Evolutionary conservation across 2,329 filamentous ascomycete species (phyloP).

Genomic region (Monosporascus sp.): DNA sequence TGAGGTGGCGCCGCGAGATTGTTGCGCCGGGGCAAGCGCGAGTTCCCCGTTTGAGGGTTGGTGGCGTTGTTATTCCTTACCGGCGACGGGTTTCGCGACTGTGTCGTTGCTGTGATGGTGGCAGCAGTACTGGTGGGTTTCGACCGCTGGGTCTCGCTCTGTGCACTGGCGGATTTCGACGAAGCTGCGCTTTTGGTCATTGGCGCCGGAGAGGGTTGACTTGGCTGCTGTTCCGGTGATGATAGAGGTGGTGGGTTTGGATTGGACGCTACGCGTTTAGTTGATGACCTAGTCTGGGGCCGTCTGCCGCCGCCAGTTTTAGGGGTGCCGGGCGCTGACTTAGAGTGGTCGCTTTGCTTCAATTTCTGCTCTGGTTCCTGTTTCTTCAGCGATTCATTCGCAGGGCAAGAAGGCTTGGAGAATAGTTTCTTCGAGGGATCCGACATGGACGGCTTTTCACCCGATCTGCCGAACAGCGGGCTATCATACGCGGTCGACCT

Average conservation of each 20-base stretch:
- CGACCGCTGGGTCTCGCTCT: background rate
- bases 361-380: conserved; percentile 8
- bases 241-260: conserved; percentile 6
- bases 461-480: conserved; percentile 26
- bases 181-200: background rate
- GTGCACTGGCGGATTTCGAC: background rate
- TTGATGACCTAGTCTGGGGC: conserved; percentile 1
- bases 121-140: background rate
- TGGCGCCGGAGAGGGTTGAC: background rate
- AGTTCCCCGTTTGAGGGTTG: conserved; percentile 19
- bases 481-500: conserved; percentile 22
- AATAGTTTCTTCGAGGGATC: conserved; percentile 24
- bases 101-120: background rate
- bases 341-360: background rate
- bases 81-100: background rate
- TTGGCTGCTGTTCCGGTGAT: background rate
- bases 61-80: background rate
- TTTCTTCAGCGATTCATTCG: conserved; percentile 7
- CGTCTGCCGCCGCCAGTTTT: conserved; percentile 2
- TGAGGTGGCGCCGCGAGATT: conserved; percentile 20
- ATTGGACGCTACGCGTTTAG: conserved; percentile 14
- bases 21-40: conserved; percentile 29
- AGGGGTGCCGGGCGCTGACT: conserved; percentile 1
- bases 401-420: conserved; percentile 17
- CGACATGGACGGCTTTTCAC: conserved; percentile 23